Evolutionary conservation across 2,329 filamentous ascomycete genomes (phyloP), one percentile per base, ranked within the genome.

Genomic region (Thielaviopsis populi): DNA sequence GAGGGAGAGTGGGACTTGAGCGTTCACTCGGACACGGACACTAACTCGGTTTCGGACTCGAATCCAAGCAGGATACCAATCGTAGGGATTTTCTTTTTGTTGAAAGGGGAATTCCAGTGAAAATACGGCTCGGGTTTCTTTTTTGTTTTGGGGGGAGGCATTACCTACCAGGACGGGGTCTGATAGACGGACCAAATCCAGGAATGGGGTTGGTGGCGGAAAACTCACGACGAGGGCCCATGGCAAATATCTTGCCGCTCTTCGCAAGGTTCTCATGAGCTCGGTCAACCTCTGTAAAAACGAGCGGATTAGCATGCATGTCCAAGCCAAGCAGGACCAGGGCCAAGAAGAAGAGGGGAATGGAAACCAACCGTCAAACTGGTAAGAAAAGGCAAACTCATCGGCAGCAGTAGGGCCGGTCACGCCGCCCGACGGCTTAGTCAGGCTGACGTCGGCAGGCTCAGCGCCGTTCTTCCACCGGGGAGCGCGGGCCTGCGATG

Each of bases 191-290:
- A 68, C 69, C 66, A 68, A 78, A 76, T 69, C 77, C 79, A 66
- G 64, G 42, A 37, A 63, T 73, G 81, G 80, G 76, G 83, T 78
- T 74, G 83, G 60, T 40, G 83, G 61, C 40, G 77, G 69, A 83
- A 82, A 81, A 95, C 77, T 96, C 89, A 81, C 91, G 88, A 75
- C 94, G 89, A 71, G 79, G 82, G 71, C 79, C 79, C 72, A 78
- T 77, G 71, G 81, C 84, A 76, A 92, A 94, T 77, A 91, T 86
- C 80, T 97, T 97, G 71, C 91, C 91, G 74, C 91, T 96, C 82
- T 97, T 97, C 72, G 92, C 83, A 67, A 99, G 83, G 75, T 97
- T 97, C 72, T 97, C 94, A 71, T 92, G 85, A 69, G 92, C 92
- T 73, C 92, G 87, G 69, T 97, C 94, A 70, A 99, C 91, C 83